Evolutionary conservation across 2,329 filamentous ascomycete species (phyloP).

Genomic region (Nigrospora oryzae): DNA sequence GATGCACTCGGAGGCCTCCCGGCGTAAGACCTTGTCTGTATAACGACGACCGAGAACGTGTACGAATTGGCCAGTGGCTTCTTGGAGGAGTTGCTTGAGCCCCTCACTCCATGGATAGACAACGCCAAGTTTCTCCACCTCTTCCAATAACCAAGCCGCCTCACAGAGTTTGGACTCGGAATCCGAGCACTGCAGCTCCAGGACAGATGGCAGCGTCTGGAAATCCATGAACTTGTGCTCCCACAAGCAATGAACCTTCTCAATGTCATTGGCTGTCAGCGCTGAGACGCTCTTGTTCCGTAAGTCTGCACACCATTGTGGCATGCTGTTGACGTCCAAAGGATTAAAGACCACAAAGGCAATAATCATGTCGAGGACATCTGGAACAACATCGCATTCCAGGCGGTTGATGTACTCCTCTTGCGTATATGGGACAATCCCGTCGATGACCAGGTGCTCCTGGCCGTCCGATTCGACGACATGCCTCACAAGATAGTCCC

Average conservation of each 20-base stretch:
- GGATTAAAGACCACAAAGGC: not conserved
- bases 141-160: not conserved
- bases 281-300: not conserved
- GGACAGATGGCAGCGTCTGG: not conserved
- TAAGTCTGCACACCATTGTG: not conserved
- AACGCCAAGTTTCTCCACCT: not conserved
- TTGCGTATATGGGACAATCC: not conserved
- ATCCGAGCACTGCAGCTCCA: not conserved
- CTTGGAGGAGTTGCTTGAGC: not conserved
- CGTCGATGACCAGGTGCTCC: not conserved
- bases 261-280: not conserved
- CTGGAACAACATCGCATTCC: not conserved
- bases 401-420: not conserved
- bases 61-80: not conserved
- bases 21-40: not conserved
- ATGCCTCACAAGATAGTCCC: not conserved
- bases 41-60: not conserved
- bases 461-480: not conserved
- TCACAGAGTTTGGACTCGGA: not conserved
- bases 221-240: not conserved
- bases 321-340: not conserved
- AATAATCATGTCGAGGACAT: not conserved
- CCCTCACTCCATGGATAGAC: not conserved
- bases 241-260: not conserved
- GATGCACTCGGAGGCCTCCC: not conserved